A percentile compares a stretch with the other conserved stretches of the same genome.
These are phyloP conservation scores for Porcisia deanei DNA, from an alignment of 208 protist genomes.

Conservation along the genomic window DNA sequence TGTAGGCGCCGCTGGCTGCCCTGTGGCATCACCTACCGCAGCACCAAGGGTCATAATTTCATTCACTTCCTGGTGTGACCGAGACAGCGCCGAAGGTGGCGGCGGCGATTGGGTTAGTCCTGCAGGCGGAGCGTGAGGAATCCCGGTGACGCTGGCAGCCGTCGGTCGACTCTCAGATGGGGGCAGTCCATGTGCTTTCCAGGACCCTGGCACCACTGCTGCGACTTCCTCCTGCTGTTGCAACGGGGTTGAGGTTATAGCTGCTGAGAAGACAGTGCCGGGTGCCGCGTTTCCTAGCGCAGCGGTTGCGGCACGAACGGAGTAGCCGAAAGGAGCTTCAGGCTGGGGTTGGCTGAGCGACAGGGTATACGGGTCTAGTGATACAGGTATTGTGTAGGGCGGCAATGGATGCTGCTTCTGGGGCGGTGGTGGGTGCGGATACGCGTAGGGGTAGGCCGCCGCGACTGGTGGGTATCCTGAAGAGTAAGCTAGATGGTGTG, in stretches of 20 bases:
- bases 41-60: not conserved
- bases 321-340: constrained; percentile 1
- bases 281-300: not conserved
- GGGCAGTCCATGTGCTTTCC: not conserved
- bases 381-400: not conserved
- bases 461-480: not conserved
- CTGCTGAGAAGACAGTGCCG: not conserved
- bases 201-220: no score
- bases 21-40: not conserved
- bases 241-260: not conserved
- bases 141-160: not conserved
- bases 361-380: not conserved
- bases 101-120: not conserved
- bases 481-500: not conserved
- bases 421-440: not conserved
- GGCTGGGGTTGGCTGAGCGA: not conserved
- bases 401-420: not conserved
- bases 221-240: constrained; percentile 1
- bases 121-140: not conserved
- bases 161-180: not conserved
- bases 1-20: not conserved
- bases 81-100: not conserved
- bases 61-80: not conserved
- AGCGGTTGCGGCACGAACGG: constrained; percentile 2
- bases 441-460: constrained; percentile 1